Conservation (phyloP, 306 rosid genomes). For the Inga oerstediana region DNA sequence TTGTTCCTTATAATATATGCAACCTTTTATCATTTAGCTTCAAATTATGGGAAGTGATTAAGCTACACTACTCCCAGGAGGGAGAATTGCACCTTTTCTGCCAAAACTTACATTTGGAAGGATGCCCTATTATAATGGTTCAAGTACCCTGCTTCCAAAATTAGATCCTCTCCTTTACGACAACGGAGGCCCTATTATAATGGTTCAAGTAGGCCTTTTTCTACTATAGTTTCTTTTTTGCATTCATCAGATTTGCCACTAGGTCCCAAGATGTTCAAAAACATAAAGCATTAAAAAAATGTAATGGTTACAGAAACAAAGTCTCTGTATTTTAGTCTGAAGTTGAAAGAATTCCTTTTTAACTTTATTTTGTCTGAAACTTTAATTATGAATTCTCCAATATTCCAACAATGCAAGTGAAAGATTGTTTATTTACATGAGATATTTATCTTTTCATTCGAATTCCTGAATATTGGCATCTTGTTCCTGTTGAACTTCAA, state of each 20-base stretch:
- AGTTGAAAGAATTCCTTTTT: constrained; percentile 16
- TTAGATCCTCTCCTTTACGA: too few species aligned
- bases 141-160: too few species aligned
- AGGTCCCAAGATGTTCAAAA: constrained; percentile 11
- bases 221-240: too few species aligned
- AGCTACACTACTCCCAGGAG: neutral
- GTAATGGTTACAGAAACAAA: constrained; percentile 18
- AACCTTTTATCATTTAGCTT: neutral
- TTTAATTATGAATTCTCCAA: neutral
- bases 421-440: constrained; percentile 8
- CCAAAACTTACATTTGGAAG: neutral
- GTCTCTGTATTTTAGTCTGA: constrained; percentile 23
- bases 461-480: constrained; percentile 25
- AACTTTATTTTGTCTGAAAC: constrained; percentile 24
- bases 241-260: too few species aligned
- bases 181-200: constrained; percentile 88
- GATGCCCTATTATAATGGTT: neutral
- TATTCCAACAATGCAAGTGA: constrained; percentile 12
- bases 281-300: neutral
- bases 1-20: neutral
- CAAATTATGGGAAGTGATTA: neutral
- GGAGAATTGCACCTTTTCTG: neutral
- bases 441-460: constrained; percentile 10
- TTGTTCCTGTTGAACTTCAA: constrained; percentile 18
- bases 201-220: constrained; percentile 98